Conservation (phyloP, 805 yeast genomes). For the Lipomyces orientalis region DNA sequence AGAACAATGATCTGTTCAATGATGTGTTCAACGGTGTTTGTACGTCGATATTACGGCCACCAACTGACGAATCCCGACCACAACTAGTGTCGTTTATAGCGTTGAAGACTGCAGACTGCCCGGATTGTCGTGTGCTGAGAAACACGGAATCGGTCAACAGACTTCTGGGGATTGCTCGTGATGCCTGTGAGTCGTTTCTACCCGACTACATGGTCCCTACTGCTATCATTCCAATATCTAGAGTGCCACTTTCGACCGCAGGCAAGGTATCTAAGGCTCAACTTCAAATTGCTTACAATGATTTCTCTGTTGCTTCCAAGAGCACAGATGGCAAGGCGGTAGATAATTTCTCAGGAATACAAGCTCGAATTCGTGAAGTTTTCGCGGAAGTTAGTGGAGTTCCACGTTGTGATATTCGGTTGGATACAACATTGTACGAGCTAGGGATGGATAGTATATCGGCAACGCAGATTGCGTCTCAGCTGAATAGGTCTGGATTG, state of each 20-base stretch:
- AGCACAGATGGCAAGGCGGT: neutral
- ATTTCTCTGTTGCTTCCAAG: neutral
- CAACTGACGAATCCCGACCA: neutral
- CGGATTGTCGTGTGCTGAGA: neutral
- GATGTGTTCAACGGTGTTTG: constrained; percentile 13
- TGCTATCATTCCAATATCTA: constrained; percentile 23
- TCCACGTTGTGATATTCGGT: neutral
- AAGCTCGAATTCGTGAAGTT: constrained; percentile 11
- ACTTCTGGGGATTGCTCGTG: neutral
- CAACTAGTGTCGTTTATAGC: constrained; percentile 35
- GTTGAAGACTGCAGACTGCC: neutral
- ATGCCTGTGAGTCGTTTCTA: constrained; percentile 25
- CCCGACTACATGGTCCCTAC: constrained; percentile 40
- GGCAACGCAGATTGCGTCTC: constrained; percentile 30
- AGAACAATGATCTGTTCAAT: neutral
- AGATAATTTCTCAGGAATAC: constrained; percentile 6
- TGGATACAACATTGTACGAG: constrained; percentile 30
- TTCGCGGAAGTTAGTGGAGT: constrained; percentile 25
- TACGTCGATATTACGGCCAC: constrained; percentile 10
- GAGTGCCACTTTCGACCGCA: constrained; percentile 37
- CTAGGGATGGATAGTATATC: constrained; percentile 40
- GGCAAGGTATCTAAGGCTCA: constrained; percentile 31
- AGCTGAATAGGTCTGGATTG: constrained; percentile 7
- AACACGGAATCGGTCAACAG: neutral
- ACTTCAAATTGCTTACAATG: constrained; percentile 10